Conservation (phyloP, 257 asterid genomes). For the Parsonsia alboflavescens region DNA sequence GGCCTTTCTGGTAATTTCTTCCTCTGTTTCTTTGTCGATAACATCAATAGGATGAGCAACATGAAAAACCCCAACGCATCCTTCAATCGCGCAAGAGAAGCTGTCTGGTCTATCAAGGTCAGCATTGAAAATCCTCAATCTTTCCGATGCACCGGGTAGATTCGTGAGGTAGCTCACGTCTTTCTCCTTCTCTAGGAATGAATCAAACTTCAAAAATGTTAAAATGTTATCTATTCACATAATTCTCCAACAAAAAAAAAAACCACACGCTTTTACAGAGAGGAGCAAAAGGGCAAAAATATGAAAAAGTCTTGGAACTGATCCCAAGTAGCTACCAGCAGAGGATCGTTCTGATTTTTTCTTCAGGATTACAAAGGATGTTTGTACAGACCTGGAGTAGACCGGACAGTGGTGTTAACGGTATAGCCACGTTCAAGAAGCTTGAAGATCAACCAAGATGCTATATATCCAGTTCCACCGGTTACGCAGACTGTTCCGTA, state of each 20-base stretch:
- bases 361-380: not conserved
- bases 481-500: constrained; percentile 26
- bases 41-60: constrained; percentile 64
- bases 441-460: constrained; percentile 27
- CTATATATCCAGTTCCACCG: constrained; percentile 30
- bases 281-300: too few relatives aligned
- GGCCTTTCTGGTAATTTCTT: constrained; percentile 24
- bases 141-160: constrained; percentile 47
- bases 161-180: constrained; percentile 49
- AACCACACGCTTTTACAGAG: too few relatives aligned
- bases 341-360: not conserved
- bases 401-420: constrained; percentile 25
- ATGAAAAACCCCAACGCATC: constrained; percentile 69
- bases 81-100: constrained; percentile 46
- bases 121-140: constrained; percentile 49
- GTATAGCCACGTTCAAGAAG: constrained; percentile 27
- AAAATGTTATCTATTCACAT: too few relatives aligned
- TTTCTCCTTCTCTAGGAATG: constrained; percentile 23
- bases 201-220: not conserved
- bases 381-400: constrained; percentile 3
- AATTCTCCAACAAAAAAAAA: too few relatives aligned
- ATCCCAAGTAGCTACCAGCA: not conserved
- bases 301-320: too few relatives aligned
- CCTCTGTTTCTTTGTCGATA: constrained; percentile 41
- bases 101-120: constrained; percentile 47